A percentile compares a stretch with the other conserved stretches of the same genome.
Evolutionary conservation across 208 protist species (phyloP).

Genomic region (Crithidia brevicula): DNA sequence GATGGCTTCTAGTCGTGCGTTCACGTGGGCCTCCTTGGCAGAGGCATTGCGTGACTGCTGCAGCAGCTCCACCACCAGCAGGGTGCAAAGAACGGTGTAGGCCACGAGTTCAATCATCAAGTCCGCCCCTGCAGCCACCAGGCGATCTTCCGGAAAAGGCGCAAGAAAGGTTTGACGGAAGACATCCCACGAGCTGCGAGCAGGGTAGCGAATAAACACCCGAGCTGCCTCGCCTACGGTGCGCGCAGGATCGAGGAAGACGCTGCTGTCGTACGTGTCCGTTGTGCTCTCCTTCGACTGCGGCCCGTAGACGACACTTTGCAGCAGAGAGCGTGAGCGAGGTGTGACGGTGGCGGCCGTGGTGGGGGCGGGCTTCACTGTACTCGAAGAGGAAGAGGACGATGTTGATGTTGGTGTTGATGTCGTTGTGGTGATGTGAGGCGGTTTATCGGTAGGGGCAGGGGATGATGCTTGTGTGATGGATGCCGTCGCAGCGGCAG

Average conservation of each 20-base stretch:
- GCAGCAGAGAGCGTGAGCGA: constrained; percentile 74
- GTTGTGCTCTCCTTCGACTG: constrained; percentile 30
- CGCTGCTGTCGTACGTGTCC: constrained; percentile 58
- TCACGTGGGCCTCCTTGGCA: constrained; percentile 62
- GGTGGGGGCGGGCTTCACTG: constrained; percentile 4
- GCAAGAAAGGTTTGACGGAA: constrained; percentile 74
- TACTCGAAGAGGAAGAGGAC: background rate
- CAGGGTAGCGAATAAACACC: constrained; percentile 72
- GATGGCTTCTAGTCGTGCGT: constrained; percentile 66
- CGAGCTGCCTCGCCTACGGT: constrained; percentile 56
- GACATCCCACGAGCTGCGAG: constrained; percentile 75
- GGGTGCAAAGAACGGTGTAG: constrained; percentile 63
- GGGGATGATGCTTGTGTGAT: background rate
- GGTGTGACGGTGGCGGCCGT: constrained; percentile 50
- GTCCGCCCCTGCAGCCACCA: constrained; percentile 77
- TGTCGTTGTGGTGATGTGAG: background rate
- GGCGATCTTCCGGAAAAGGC: constrained; percentile 69
- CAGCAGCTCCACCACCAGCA: constrained; percentile 71
- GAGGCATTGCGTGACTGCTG: constrained; percentile 50
- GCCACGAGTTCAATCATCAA: constrained; percentile 82
- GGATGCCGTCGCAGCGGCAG: background rate
- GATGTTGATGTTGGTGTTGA: background rate
- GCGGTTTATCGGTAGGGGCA: background rate
- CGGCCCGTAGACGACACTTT: constrained; percentile 61
- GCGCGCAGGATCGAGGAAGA: constrained; percentile 55